Evolutionary conservation across 306 rosid species (phyloP), one percentile per base, ranked within the genome.

Genomic region (Cucurbita pepo): DNA sequence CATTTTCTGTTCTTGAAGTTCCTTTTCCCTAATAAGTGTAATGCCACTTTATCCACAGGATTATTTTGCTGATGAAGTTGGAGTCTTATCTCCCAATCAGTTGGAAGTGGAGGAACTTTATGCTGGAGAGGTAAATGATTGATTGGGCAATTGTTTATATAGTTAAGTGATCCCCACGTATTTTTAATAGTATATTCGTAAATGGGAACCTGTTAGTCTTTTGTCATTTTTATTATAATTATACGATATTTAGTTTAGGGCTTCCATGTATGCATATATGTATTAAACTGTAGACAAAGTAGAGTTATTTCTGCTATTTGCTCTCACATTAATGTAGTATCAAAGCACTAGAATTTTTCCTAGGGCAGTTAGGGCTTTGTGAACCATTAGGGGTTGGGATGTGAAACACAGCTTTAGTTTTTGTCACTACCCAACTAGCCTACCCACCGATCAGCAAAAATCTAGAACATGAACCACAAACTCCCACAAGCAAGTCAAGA

Each of bases 11-110:
- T 14, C 37, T 14, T 61, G 6, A 59, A 18, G 7, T 51, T 56
- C 61, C 52, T 38, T 9, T 59, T 10, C n/a, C 61, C 63, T 54
- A 44, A 44, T 19, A 21, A 15, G 10, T 66, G 45, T 43, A 66
- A 43, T 45, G 21, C 71, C 19, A 74, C 57, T 72, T 21, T 72
- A 48, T 59, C 50, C 30, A 15, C 51, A 72, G 96, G 96, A 88
- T 58, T 92, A 92, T 71, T 88, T 75, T 87, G 96, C 96, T 61
- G 98, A 92, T 82, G 98, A 90, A 76, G 73, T 90, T 76, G 98
- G 98, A 79, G 98, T 92, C 74, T 81, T 92, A 72, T 90, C 96
- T 69, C 98, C 98, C 40, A 88, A 72, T 79, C 98, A 92, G 84
- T 75, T 82, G 72, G 93, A 88, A 78, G 98, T 87, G 69, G 84